Evolutionary conservation across 768 basidiomycete species (phyloP), one percentile per base, ranked within the genome.

Genomic region (Tricholomella constricta): DNA sequence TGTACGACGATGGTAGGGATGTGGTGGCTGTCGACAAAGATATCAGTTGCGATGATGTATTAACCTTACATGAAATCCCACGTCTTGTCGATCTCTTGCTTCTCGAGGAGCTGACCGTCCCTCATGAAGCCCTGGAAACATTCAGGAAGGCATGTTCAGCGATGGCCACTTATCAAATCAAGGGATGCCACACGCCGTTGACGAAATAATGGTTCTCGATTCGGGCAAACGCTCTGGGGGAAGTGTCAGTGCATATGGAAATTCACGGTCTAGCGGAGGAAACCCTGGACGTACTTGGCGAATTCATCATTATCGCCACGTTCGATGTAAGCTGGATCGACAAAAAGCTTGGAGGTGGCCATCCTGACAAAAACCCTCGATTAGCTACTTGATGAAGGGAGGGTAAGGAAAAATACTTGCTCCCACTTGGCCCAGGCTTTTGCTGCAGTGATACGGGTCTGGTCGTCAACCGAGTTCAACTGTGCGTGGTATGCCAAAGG

Each of bases 131-230:
- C 87, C 84, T 92, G 42, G 4, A 27, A 34, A n/a, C 8, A 29
- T 11, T 4, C 6, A 14, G 17, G 3, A 2, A 40, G 55, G 37
- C 15, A n/a, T n/a, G n/a, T n/a, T 51, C 37, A 26, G n/a, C 19
- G 2, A n/a, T 15, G 7, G 31, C 40, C 44, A 20, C 11, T 37
- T 15, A 9, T 14, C 11, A 19, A 47, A 23, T 3, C 34, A 31
- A 35, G 11, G 15, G 17, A n/a, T 54, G 35, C 67, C 76, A 55
- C 48, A 89, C 89, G 48, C 82, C 79, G 61, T 94, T 91, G 46
- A 94, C 73, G 62, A 95, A 95, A 68, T 89, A 96, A 62, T 95
- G 92, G 62, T 93, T 93, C 72, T 94, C 93, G 41, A 95, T 93
- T 32, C 85, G 75, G 17, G 92, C 89, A 67, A 94, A 94, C 0